Conservation (phyloP, 768 basidiomycete species). For the Crassisporium funariophilum region DNA sequence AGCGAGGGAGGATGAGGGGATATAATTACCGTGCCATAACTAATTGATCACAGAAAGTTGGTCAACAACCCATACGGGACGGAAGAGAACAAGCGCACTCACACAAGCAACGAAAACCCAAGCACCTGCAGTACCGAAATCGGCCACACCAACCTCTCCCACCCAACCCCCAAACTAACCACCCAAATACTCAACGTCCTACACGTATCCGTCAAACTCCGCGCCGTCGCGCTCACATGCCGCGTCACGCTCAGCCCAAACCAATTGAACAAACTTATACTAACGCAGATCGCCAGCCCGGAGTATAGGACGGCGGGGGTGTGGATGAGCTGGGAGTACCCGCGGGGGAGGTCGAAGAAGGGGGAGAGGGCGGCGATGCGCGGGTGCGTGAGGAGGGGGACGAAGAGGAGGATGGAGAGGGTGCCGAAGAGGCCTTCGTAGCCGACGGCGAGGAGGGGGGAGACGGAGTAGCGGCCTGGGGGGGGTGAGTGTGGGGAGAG, state of each 20-base stretch:
- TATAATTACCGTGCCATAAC: slow-evolving; percentile 78
- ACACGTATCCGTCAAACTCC: slow-evolving; percentile 92
- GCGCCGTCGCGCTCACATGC: slow-evolving; percentile 90
- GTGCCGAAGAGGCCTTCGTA: slow-evolving; percentile 93
- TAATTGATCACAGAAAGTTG: slow-evolving; percentile 30
- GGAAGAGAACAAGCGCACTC: slow-evolving; percentile 35
- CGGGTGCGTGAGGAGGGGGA: slow-evolving; percentile 79
- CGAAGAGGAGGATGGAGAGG: slow-evolving; percentile 71
- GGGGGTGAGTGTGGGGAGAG: background rate
- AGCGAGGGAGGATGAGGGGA: slow-evolving; percentile 9
- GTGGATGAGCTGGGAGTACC: slow-evolving; percentile 86
- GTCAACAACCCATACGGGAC: slow-evolving; percentile 5
- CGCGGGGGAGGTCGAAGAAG: slow-evolving; percentile 87
- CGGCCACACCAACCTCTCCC: slow-evolving; percentile 86
- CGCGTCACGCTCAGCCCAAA: slow-evolving; percentile 92
- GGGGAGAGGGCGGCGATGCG: slow-evolving; percentile 62
- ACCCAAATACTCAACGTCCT: slow-evolving; percentile 97
- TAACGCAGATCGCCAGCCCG: slow-evolving; percentile 69
- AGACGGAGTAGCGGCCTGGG: slow-evolving; percentile 70
- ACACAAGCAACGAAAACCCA: slow-evolving; percentile 91
- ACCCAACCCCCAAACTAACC: slow-evolving; percentile 84
- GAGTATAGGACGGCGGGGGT: slow-evolving; percentile 73
- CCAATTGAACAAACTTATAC: slow-evolving; percentile 84
- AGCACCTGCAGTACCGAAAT: slow-evolving; percentile 79
- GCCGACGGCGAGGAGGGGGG: slow-evolving; percentile 91